Percentiles rank a stretch among this genome's conserved stretches.
These are phyloP conservation scores for Tolypocladium tropicale DNA, from an alignment of 2,329 filamentous ascomycete species.

Conservation along the genomic window DNA sequence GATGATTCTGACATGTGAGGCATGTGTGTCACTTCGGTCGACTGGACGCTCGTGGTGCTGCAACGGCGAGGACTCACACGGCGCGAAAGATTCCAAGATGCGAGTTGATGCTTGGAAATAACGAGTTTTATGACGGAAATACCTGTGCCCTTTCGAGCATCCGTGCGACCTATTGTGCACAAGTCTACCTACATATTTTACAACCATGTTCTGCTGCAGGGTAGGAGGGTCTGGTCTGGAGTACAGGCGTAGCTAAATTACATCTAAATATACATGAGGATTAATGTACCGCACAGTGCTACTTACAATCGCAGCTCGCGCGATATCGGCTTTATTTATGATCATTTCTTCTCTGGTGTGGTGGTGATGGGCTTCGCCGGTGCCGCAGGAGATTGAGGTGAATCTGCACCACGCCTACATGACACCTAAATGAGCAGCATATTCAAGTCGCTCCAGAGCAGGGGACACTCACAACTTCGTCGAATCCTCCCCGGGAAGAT, in stretches of 20 bases:
- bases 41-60: neutral
- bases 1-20: neutral
- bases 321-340: neutral
- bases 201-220: neutral
- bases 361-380: neutral
- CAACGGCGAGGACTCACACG: neutral
- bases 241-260: too few species aligned
- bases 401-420: neutral
- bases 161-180: neutral
- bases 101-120: neutral
- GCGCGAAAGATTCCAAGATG: neutral
- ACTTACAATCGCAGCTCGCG: neutral
- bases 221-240: neutral
- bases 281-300: neutral
- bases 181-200: neutral
- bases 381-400: neutral
- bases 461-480: neutral
- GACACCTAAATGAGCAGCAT: neutral
- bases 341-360: neutral
- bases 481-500: slow-evolving; percentile 5
- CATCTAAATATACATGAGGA: too few species aligned
- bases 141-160: neutral
- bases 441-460: neutral
- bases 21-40: neutral
- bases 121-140: neutral